phyloP scores from a whole-genome alignment of 2,329 filamentous ascomycete genomes.

The Nemania sp. region DNA sequence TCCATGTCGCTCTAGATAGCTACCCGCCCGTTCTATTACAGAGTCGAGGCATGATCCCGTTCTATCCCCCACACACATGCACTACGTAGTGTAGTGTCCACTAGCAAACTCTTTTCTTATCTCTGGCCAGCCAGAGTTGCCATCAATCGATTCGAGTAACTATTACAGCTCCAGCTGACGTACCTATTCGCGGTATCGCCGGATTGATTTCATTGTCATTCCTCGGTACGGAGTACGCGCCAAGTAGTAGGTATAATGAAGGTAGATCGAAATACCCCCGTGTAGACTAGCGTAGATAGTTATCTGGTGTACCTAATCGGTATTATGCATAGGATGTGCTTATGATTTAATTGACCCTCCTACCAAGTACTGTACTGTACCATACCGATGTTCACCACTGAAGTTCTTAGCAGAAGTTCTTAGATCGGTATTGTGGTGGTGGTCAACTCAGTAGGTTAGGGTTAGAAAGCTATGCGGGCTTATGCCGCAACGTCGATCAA shows the following conservation, averaged over 20 bases:
- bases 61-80: too few species aligned
- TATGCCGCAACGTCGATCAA: too few species aligned
- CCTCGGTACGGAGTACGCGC: not conserved
- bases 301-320: not conserved
- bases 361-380: not conserved
- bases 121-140: slow-evolving; percentile 16
- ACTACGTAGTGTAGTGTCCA: not conserved
- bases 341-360: not conserved
- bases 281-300: not conserved
- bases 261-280: too few species aligned
- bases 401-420: too few species aligned
- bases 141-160: not conserved
- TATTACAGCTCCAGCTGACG: slow-evolving; percentile 1
- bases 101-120: slow-evolving; percentile 19
- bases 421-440: too few species aligned
- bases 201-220: too few species aligned
- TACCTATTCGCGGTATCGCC: not conserved
- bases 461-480: too few species aligned
- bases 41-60: too few species aligned
- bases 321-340: not conserved
- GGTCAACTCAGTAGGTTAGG: too few species aligned
- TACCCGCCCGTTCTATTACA: too few species aligned
- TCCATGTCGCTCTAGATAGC: too few species aligned
- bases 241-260: not conserved
- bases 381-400: not conserved